These are phyloP conservation scores for Solanum hybrid DNA, from an alignment of 305 asterid genomes.

Conservation along the genomic window DNA sequence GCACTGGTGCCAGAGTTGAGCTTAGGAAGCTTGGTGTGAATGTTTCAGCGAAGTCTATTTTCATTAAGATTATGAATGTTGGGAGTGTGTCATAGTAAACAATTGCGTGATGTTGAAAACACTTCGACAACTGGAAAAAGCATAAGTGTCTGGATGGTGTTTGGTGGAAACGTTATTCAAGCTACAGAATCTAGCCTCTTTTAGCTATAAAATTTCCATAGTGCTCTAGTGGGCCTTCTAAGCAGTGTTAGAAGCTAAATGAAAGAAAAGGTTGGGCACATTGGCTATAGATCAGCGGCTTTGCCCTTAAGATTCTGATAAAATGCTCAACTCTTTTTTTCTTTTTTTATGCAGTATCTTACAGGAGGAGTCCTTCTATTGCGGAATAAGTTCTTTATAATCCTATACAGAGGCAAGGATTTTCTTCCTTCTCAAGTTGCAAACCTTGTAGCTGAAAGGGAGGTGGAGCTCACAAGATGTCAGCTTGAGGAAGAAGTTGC, in stretches of 20 bases:
- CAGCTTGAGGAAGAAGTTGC: constrained; percentile 82
- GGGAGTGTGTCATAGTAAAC: not conserved
- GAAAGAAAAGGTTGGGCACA: not conserved
- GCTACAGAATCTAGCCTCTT: not conserved
- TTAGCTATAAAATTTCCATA: not conserved
- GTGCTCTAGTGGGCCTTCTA: not conserved
- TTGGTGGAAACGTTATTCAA: not conserved
- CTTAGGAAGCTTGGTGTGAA: not conserved
- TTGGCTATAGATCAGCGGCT: not conserved
- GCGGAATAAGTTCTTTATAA: constrained; percentile 81
- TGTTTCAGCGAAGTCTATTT: not conserved
- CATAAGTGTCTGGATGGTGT: not conserved
- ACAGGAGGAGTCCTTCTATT: constrained; percentile 86
- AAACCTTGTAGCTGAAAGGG: constrained; percentile 54
- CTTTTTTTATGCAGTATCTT: constrained; percentile 49
- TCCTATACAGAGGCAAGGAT: constrained; percentile 92
- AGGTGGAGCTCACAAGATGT: constrained; percentile 46
- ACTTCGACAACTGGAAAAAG: not conserved
- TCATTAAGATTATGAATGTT: not conserved
- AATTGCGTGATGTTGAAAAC: not conserved
- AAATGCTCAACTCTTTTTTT: not conserved
- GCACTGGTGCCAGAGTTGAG: not conserved
- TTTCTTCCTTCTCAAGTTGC: constrained; percentile 76
- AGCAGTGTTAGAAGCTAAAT: not conserved
- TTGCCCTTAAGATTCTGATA: constrained; percentile 2